Conservation (phyloP, 75 land plant species). For the Larix kaempferi region DNA sequence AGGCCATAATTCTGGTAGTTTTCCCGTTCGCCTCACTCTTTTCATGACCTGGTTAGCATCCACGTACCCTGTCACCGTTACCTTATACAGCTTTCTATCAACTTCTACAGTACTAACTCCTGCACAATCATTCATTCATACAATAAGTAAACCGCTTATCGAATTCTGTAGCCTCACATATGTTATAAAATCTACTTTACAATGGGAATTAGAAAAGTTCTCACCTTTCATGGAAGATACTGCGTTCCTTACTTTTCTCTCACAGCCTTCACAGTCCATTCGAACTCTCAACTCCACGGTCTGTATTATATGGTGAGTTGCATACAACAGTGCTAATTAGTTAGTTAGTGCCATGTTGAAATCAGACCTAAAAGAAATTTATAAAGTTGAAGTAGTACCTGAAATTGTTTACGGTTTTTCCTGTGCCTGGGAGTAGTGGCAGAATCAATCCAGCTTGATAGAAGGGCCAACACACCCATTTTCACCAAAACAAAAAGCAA, state of each 20-base stretch:
- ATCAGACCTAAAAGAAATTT: no score
- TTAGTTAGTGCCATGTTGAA: no score
- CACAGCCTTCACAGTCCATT: slow-evolving; percentile 73
- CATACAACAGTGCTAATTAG: no score
- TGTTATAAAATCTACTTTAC: neutral
- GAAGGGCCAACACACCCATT: no score
- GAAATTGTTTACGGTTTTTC: no score
- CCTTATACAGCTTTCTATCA: slow-evolving; percentile 48
- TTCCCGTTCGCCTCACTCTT: slow-evolving; percentile 49
- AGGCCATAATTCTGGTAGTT: slow-evolving; percentile 62
- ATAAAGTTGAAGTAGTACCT: no score
- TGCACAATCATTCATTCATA: neutral
- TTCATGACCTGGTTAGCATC: slow-evolving; percentile 46
- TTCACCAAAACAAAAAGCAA: no score
- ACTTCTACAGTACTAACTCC: slow-evolving; percentile 46
- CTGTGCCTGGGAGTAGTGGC: no score
- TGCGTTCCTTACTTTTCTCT: slow-evolving; percentile 44
- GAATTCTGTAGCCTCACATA: neutral
- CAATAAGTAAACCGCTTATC: neutral
- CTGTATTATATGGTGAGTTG: slow-evolving; percentile 11
- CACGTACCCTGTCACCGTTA: slow-evolving; percentile 64
- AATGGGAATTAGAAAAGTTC: neutral
- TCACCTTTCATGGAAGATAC: slow-evolving; percentile 53
- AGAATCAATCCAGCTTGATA: no score
- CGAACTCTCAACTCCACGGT: slow-evolving; percentile 61